Evolutionary conservation across 805 yeast species (phyloP).

Genomic region (Kodamaea hsintzibuensis): DNA sequence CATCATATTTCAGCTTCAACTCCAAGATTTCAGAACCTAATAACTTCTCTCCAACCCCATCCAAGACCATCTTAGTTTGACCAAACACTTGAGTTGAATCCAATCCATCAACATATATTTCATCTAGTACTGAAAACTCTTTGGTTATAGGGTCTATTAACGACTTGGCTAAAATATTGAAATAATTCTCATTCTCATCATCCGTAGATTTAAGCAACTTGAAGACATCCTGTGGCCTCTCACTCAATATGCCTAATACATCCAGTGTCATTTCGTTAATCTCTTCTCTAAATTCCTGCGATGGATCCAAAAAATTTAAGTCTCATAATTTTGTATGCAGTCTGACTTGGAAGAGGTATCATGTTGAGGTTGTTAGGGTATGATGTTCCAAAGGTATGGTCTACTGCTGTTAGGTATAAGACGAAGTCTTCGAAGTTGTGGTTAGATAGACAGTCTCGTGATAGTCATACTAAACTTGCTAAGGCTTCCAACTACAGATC

Average conservation of each 20-base stretch:
- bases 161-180: constrained; percentile 43
- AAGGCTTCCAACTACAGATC: constrained; percentile 63
- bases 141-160: constrained; percentile 60
- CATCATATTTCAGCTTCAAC: constrained; percentile 35
- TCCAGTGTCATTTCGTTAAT: constrained; percentile 20
- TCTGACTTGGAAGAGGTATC: not conserved
- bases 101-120: constrained; percentile 79
- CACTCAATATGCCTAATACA: constrained; percentile 21
- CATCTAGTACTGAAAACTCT: constrained; percentile 68
- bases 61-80: constrained; percentile 83
- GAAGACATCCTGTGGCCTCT: constrained; percentile 27
- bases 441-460: constrained; percentile 70
- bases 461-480: constrained; percentile 68
- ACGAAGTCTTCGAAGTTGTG: constrained; percentile 66
- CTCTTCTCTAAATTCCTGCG: constrained; percentile 4
- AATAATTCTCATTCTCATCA: constrained; percentile 15
- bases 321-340: constrained; percentile 4
- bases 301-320: constrained; percentile 5
- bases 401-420: constrained; percentile 7
- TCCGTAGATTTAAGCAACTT: constrained; percentile 16
- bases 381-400: not conserved
- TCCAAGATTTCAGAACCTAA: constrained; percentile 57
- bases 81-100: constrained; percentile 94
- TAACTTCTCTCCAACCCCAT: constrained; percentile 68
- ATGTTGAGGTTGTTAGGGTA: not conserved